Conservation (phyloP, 2,329 filamentous ascomycete species). For the Sporothrix variecibatus region DNA sequence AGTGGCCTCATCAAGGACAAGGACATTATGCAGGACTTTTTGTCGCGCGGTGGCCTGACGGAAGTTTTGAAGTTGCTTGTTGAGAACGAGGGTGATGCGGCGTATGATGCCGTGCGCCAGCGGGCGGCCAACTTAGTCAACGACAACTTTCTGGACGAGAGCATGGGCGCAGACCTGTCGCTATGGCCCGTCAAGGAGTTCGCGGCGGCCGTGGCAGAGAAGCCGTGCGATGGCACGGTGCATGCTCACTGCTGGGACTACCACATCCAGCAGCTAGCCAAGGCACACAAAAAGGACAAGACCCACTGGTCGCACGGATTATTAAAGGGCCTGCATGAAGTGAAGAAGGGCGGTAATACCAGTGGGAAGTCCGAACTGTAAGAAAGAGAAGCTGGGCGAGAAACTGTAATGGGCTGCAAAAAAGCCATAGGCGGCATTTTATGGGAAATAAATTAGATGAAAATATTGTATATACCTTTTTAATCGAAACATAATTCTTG, state of each 20-base stretch:
- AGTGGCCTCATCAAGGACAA: constrained; percentile 59
- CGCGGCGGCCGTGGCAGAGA: constrained; percentile 25
- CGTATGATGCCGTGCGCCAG: constrained; percentile 54
- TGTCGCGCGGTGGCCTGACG: constrained; percentile 55
- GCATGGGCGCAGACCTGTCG: constrained; percentile 60
- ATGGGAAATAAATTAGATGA: not conserved
- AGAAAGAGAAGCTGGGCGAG: not conserved
- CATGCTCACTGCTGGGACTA: constrained; percentile 58
- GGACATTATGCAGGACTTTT: constrained; percentile 56
- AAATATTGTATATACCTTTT: not conserved
- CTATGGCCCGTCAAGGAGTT: constrained; percentile 51
- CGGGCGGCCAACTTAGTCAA: constrained; percentile 60
- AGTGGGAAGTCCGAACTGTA: constrained; percentile 24
- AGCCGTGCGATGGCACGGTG: constrained; percentile 25
- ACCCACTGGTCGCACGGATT: constrained; percentile 29
- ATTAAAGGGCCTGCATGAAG: constrained; percentile 27
- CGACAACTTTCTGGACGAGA: constrained; percentile 67
- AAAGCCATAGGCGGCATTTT: not conserved
- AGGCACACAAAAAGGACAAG: constrained; percentile 43
- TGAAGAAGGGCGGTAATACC: constrained; percentile 16
- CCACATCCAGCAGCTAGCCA: constrained; percentile 46
- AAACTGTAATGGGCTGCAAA: constrained; percentile 19
- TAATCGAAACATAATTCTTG: not conserved
- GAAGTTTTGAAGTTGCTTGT: constrained; percentile 55
- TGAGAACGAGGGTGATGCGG: constrained; percentile 44